Evolutionary conservation across 2,329 filamentous ascomycete genomes (phyloP).

Genomic region (Apiospora sp.): DNA sequence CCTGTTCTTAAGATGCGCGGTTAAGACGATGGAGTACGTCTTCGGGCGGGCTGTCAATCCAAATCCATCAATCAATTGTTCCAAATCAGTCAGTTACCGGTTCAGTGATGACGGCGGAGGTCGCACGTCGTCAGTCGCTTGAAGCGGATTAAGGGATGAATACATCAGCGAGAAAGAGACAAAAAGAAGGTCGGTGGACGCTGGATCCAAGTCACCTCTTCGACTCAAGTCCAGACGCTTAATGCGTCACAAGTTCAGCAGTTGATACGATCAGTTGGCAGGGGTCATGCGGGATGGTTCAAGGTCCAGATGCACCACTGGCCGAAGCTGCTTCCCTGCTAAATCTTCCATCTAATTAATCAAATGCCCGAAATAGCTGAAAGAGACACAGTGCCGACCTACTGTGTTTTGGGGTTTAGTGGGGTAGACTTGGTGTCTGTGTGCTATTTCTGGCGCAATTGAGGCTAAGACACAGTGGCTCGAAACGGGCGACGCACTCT

Average conservation of each 20-base stretch:
- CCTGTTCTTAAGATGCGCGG: constrained; percentile 18
- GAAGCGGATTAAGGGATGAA: not conserved
- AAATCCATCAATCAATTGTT: constrained; percentile 9
- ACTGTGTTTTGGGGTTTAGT: constrained; percentile 1
- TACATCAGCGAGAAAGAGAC: not conserved
- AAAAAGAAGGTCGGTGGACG: not conserved
- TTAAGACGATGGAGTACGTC: not conserved
- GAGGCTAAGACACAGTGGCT: not conserved
- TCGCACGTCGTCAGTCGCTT: not conserved
- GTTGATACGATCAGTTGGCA: constrained; percentile 2
- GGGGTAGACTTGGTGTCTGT: not conserved
- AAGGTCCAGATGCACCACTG: not conserved
- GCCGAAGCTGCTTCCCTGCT: not conserved
- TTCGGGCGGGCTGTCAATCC: constrained; percentile 2
- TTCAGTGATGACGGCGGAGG: not conserved
- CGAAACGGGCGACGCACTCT: not conserved
- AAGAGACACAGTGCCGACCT: not conserved
- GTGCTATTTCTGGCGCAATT: not conserved
- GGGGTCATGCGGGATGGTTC: not conserved
- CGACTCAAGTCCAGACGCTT: constrained; percentile 8
- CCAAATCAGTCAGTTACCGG: not conserved
- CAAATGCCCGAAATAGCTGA: not conserved
- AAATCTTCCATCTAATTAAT: not conserved
- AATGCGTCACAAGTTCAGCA: constrained; percentile 17
- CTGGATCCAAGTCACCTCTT: not conserved